Conservation (phyloP, 139 green algal species). For the Micractinium conductrix region DNA sequence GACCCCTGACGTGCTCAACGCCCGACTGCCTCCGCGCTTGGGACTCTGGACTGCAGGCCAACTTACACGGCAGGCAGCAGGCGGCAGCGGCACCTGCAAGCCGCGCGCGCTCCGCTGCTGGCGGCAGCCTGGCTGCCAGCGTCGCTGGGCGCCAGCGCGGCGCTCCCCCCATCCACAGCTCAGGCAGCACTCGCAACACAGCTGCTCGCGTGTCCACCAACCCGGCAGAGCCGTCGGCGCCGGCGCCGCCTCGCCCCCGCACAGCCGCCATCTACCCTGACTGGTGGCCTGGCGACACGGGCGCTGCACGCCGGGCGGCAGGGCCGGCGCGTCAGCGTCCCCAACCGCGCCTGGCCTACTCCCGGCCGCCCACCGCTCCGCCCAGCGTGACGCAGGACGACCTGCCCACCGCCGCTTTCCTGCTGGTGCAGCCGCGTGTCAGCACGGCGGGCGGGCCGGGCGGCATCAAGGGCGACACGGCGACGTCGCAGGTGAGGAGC, state of each 20-base stretch:
- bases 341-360: constrained; percentile 27
- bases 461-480: neutral
- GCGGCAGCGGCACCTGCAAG: neutral
- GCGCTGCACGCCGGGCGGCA: neutral
- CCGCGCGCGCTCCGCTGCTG: too few relatives aligned
- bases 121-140: too few relatives aligned
- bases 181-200: too few relatives aligned
- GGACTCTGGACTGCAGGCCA: too few relatives aligned
- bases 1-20: too few relatives aligned
- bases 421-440: constrained; percentile 20
- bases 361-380: neutral
- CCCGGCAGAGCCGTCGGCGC: neutral
- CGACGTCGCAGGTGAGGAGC: too few relatives aligned
- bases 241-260: neutral
- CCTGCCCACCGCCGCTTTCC: constrained; percentile 27
- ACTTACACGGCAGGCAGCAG: too few relatives aligned
- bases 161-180: too few relatives aligned
- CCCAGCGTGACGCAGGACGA: constrained; percentile 16
- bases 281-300: constrained; percentile 18
- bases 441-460: neutral
- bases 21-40: too few relatives aligned
- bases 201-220: neutral
- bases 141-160: too few relatives aligned
- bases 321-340: neutral
- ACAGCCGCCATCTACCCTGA: constrained; percentile 15